Evolutionary conservation across 129 eudicot genomes (phyloP), one percentile per base, ranked within the genome.

Genomic region (Helichrysum umbraculigerum): DNA sequence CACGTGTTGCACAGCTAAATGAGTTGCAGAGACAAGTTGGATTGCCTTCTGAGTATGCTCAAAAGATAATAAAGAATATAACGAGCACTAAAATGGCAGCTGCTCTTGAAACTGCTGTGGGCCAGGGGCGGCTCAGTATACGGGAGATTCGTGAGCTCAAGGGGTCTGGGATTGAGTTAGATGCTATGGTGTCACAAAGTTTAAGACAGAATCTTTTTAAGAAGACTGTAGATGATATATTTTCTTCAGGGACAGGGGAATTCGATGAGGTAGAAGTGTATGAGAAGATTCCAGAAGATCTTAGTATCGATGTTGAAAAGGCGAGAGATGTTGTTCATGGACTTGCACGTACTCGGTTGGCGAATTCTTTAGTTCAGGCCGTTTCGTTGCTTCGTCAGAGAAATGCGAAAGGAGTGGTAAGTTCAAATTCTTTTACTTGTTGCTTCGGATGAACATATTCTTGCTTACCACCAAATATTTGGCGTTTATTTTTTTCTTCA

Each of bases 191-290:
- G n/a, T 86, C 99, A 5, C 81, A 34, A 65, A 84, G 87, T 42
- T 78, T 89, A 70, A 79, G 96, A 35, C 88, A 91, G 79, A 87
- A 83, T 74, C 94, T 91, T 15, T 91, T 82, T 59, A 89, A 87
- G 79, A 95, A 91, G 74, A 84, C 92, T 1, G 79, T 95, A 14
- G 96, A 87, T 76, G 88, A 85, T 59, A 85, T 95, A 52, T 89
- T 95, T 78, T 89, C 97, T 29, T 89, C 97, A 2, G 99, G 99
- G 75, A 91, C 99, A 0, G 99, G 99, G 19, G 99, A 95, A 78
- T 91, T 95, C 52, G 91, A 95, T 71, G 96, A 82, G 51, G 92
- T 89, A 70, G 97, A 91, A 74, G 96, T 91, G 32, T 95, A 87
- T 70, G 82, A 89, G 71, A 95, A 89, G 69, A 89, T 95, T 16